Conservation (phyloP, 805 yeast species). For the Metschnikowia dekortorum region DNA sequence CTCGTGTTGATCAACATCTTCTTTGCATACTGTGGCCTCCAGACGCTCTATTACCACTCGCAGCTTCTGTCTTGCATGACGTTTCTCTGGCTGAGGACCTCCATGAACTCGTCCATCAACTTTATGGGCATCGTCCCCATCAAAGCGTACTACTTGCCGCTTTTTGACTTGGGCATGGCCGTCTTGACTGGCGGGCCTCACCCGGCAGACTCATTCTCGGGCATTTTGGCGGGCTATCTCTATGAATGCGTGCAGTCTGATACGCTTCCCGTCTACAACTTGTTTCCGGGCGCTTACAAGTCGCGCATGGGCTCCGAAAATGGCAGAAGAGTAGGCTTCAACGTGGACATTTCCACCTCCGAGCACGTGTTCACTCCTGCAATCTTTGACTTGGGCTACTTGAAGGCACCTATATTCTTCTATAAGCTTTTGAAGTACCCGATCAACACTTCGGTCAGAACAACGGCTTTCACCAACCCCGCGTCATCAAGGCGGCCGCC, state of each 20-base stretch:
- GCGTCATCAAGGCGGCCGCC: conserved; percentile 1
- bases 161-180: conserved; percentile 30
- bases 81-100: conserved; percentile 58
- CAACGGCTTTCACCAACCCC: conserved; percentile 24
- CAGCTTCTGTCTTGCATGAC: conserved; percentile 53
- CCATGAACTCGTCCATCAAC: conserved; percentile 49
- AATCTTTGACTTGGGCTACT: conserved; percentile 48
- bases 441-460: conserved; percentile 19
- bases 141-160: conserved; percentile 53
- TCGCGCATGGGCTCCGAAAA: conserved; percentile 4
- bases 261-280: conserved; percentile 41
- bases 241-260: conserved; percentile 61
- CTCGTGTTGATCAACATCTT: conserved; percentile 33
- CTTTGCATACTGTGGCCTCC: conserved; percentile 9
- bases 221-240: conserved; percentile 53
- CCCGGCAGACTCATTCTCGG: conserved; percentile 41
- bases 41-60: conserved; percentile 24
- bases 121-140: conserved; percentile 51
- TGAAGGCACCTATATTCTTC: conserved; percentile 50
- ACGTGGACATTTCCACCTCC: conserved; percentile 10
- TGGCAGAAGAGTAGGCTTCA: conserved; percentile 28
- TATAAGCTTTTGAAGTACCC: conserved; percentile 31
- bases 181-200: conserved; percentile 41
- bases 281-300: conserved; percentile 29
- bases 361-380: conserved; percentile 20